Evolutionary conservation across 768 basidiomycete species (phyloP), one percentile per base, ranked within the genome.

Genomic region (Nevesoporus exiguus): DNA sequence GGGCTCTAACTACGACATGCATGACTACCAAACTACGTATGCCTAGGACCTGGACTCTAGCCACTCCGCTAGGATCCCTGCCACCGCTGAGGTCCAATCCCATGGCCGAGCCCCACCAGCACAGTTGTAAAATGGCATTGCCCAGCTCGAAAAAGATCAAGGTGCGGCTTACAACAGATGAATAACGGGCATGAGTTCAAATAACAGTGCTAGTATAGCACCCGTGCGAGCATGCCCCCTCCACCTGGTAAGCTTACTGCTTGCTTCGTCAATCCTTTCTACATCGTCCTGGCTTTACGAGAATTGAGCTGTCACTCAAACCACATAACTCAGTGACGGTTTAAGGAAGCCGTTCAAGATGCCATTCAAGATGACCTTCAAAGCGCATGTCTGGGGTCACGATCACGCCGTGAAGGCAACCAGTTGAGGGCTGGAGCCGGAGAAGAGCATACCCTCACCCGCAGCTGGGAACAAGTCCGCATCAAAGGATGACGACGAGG

Each of bases 331-430:
- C 80, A 7, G 73, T 66, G 0, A 58, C 24, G 60, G 59, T 49
- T 59, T 83, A 47, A 73, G 61, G 40, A 84, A 81, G 62, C 84
- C 76, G 1, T 40, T 43, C 41, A 43, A 27, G 41, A 43, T 14
- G 61, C 84, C 83, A 3, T 86, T 83, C 68, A 82, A 27, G 41
- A 43, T 14, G 61, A 83, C 83, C 2, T 86, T 83, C 68, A 82
- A 64, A 39, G 80, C 76, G 55, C 82, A 83, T 78, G 77, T 61
- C 77, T 73, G 59, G 63, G 63, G 1, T 72, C 69, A 61, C 7
- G 6, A 47, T 1, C 53, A 55, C 6, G 27, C 14, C 7, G 39
- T 60, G 7, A 61, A 58, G 17, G 24, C 25, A 29, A 46, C 30
- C 1, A 39, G 9, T 30, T 33, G 39, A 19, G 24, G 14, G 33